These are phyloP conservation scores for Diospyros kaki DNA, from an alignment of 148 eudicot species.

Conservation along the genomic window DNA sequence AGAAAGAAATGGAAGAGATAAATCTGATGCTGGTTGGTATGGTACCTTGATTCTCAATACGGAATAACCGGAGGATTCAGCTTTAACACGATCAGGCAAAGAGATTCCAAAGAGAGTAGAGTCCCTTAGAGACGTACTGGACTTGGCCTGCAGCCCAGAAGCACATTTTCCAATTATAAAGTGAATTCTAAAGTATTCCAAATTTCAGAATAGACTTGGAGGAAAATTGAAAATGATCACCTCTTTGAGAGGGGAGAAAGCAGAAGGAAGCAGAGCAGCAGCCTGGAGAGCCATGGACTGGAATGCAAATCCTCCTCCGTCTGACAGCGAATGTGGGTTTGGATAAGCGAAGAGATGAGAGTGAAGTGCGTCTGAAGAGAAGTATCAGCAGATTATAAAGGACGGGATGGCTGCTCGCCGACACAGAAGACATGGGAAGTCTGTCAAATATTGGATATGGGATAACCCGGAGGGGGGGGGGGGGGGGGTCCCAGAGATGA, in stretches of 20 bases:
- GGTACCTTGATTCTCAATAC: conserved; percentile 50
- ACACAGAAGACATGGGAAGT: neutral
- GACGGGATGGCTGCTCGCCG: neutral
- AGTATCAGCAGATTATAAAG: conserved; percentile 9
- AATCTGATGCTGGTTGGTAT: neutral
- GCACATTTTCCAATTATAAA: neutral
- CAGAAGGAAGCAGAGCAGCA: conserved; percentile 55
- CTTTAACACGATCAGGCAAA: conserved; percentile 38
- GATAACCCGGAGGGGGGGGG: neutral
- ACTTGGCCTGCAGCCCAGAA: conserved; percentile 33
- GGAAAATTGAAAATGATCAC: conserved; percentile 19
- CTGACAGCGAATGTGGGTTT: neutral
- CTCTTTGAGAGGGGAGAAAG: conserved; percentile 62
- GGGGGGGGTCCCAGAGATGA: conserved; percentile 15
- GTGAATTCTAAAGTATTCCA: neutral
- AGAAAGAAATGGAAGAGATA: too few species aligned
- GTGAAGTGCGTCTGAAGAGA: neutral
- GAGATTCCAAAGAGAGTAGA: conserved; percentile 52
- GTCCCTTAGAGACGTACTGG: conserved; percentile 41
- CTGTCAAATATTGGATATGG: conserved; percentile 13
- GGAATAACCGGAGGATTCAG: conserved; percentile 40
- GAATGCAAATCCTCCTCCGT: neutral
- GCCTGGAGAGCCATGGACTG: conserved; percentile 70
- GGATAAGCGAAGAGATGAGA: neutral
- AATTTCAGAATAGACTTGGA: neutral